Evolutionary conservation across 768 basidiomycete species (phyloP).

Genomic region (Lentinula aciculospora): DNA sequence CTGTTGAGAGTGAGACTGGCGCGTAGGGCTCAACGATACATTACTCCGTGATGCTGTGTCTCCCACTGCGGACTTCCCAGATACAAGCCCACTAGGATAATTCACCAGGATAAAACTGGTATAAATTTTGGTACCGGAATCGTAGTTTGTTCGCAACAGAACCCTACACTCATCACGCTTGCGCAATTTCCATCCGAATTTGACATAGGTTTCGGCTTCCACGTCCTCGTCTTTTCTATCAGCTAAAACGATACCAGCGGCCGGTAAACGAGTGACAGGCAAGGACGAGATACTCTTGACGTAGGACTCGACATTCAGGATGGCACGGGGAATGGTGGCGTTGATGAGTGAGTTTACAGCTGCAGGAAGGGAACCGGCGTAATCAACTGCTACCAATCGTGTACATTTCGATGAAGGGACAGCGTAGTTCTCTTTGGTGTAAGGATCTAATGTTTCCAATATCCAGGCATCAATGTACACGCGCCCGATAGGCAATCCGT

Average conservation of each 20-base stretch:
- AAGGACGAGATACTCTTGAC: slow-evolving; percentile 61
- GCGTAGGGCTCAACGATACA: slow-evolving; percentile 7
- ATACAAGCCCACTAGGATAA: slow-evolving; percentile 15
- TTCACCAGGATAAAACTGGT: slow-evolving; percentile 44
- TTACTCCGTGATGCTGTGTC: slow-evolving; percentile 12
- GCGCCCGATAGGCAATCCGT: slow-evolving; percentile 67
- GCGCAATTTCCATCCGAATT: slow-evolving; percentile 54
- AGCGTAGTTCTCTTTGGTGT: slow-evolving; percentile 87
- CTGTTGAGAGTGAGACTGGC: slow-evolving; percentile 13
- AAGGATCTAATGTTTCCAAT: slow-evolving; percentile 93
- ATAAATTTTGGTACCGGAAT: slow-evolving; percentile 46
- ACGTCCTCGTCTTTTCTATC: slow-evolving; percentile 47
- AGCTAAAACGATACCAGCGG: slow-evolving; percentile 52
- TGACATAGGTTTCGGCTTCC: slow-evolving; percentile 17
- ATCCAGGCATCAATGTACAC: slow-evolving; percentile 93
- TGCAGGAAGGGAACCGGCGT: slow-evolving; percentile 77
- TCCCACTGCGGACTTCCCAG: slow-evolving; percentile 12
- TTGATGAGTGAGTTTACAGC: slow-evolving; percentile 87
- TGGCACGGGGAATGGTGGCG: slow-evolving; percentile 62
- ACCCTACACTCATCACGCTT: slow-evolving; percentile 53
- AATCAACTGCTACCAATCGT: slow-evolving; percentile 80
- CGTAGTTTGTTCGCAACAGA: slow-evolving; percentile 51
- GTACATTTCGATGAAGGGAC: slow-evolving; percentile 92
- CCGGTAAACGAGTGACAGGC: slow-evolving; percentile 66
- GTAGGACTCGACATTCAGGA: slow-evolving; percentile 69